These are phyloP conservation scores for Willaertia magna DNA, from an alignment of 208 protist species.

Conservation along the genomic window DNA sequence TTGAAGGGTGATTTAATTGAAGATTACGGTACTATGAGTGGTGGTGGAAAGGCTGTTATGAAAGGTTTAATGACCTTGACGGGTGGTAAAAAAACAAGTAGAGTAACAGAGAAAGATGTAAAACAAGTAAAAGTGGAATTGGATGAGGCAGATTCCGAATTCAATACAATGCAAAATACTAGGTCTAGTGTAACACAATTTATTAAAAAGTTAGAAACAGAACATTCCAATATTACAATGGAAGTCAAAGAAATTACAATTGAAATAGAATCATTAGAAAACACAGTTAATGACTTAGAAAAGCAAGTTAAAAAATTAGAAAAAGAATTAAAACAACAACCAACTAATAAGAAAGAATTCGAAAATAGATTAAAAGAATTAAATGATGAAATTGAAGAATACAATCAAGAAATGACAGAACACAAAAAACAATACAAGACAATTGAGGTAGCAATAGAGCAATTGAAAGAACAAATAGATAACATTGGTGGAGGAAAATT, in stretches of 20 bases:
- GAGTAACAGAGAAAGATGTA: slow-evolving; percentile 51
- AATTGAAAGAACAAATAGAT: slow-evolving; percentile 56
- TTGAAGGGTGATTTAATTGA: slow-evolving; percentile 91
- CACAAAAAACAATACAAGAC: slow-evolving; percentile 17
- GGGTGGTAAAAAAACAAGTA: slow-evolving; percentile 54
- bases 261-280: background rate
- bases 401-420: background rate
- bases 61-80: slow-evolving; percentile 58
- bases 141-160: slow-evolving; percentile 49
- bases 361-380: background rate
- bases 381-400: background rate
- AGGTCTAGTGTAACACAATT: slow-evolving; percentile 37
- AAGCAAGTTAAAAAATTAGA: background rate
- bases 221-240: slow-evolving; percentile 13
- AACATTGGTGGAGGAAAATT: slow-evolving; percentile 50
- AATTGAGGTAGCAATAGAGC: slow-evolving; percentile 15
- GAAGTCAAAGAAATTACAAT: background rate
- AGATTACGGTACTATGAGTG: slow-evolving; percentile 89
- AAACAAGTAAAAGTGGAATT: slow-evolving; percentile 54
- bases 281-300: background rate
- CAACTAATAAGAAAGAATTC: background rate
- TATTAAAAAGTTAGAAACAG: slow-evolving; percentile 25
- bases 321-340: background rate
- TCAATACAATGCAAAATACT: slow-evolving; percentile 23
- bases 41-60: slow-evolving; percentile 70